Conservation (phyloP, 495 filamentous ascomycete genomes). For the Lentithecium fluviatile region DNA sequence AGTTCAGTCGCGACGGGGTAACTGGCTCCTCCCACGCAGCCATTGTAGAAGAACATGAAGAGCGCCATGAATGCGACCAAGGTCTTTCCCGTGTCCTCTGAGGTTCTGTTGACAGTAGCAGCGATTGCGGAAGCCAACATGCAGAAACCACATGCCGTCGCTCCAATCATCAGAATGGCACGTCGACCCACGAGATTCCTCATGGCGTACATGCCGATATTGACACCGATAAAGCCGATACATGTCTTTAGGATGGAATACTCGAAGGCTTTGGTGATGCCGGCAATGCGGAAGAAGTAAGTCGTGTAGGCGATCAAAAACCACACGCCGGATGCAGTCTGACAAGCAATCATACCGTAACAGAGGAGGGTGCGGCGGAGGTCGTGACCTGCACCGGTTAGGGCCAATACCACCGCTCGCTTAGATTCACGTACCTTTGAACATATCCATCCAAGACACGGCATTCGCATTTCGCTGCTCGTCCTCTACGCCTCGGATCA, state of each 20-base stretch:
- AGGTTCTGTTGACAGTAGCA: not conserved
- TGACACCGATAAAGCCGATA: slow-evolving; percentile 28
- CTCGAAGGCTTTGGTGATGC: slow-evolving; percentile 22
- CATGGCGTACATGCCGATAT: slow-evolving; percentile 21
- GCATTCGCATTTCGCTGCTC: slow-evolving; percentile 16
- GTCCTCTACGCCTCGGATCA: slow-evolving; percentile 19
- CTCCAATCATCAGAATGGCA: slow-evolving; percentile 24
- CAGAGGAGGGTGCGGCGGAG: slow-evolving; percentile 63
- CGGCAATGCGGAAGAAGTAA: slow-evolving; percentile 27
- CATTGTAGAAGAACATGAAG: slow-evolving; percentile 29
- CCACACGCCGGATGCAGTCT: slow-evolving; percentile 18
- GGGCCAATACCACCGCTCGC: slow-evolving; percentile 9
- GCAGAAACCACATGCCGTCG: slow-evolving; percentile 17
- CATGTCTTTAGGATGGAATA: slow-evolving; percentile 23
- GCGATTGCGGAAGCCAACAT: slow-evolving; percentile 16
- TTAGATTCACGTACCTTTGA: slow-evolving; percentile 50
- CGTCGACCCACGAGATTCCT: slow-evolving; percentile 16
- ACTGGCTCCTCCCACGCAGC: slow-evolving; percentile 14
- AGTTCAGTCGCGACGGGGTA: slow-evolving; percentile 28
- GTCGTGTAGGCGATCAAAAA: slow-evolving; percentile 49
- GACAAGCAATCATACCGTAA: slow-evolving; percentile 49
- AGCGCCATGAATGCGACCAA: slow-evolving; percentile 27
- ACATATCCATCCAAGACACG: slow-evolving; percentile 23
- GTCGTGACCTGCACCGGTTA: slow-evolving; percentile 50
- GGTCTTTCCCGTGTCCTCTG: not conserved